A percentile compares a stretch with the other conserved stretches of the same genome.
Evolutionary conservation across 1,284 basidiomycete genomes (phyloP).

Genomic region (Sanghuangporus sanghuang): DNA sequence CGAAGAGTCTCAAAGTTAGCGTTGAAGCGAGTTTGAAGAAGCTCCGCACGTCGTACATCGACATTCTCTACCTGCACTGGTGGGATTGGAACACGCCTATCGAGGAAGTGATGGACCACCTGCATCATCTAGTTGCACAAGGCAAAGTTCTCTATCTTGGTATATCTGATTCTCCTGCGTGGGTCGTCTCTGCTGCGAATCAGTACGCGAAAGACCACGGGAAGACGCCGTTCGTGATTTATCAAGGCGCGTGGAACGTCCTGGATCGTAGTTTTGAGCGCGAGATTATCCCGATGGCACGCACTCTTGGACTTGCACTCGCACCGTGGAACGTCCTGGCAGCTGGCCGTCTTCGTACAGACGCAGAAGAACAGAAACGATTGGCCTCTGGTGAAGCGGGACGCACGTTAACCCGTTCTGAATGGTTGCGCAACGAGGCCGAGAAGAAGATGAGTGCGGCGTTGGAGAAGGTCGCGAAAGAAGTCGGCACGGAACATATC

Average conservation of each 20-base stretch:
- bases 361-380: slow-evolving; percentile 18
- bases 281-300: slow-evolving; percentile 49
- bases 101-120: slow-evolving; percentile 31
- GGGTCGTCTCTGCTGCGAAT: slow-evolving; percentile 25
- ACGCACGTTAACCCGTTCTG: background rate
- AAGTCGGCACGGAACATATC: slow-evolving; percentile 27
- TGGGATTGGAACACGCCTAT: slow-evolving; percentile 28
- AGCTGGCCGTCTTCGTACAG: slow-evolving; percentile 20
- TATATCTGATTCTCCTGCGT: slow-evolving; percentile 28
- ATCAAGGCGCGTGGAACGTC: slow-evolving; percentile 49
- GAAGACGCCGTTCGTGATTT: slow-evolving; percentile 46
- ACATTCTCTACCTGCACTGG: slow-evolving; percentile 47
- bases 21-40: slow-evolving; percentile 42
- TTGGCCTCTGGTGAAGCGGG: slow-evolving; percentile 16
- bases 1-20: slow-evolving; percentile 28
- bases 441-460: slow-evolving; percentile 18
- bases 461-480: slow-evolving; percentile 28
- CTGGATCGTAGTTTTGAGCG: slow-evolving; percentile 41
- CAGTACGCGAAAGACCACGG: slow-evolving; percentile 35
- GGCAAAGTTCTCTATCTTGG: slow-evolving; percentile 41
- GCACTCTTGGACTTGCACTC: slow-evolving; percentile 32
- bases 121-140: slow-evolving; percentile 35
- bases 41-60: slow-evolving; percentile 50
- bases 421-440: slow-evolving; percentile 18
- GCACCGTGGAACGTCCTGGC: slow-evolving; percentile 30